These are phyloP conservation scores for Mycena galericulata DNA, from an alignment of 768 basidiomycete genomes.

Conservation along the genomic window DNA sequence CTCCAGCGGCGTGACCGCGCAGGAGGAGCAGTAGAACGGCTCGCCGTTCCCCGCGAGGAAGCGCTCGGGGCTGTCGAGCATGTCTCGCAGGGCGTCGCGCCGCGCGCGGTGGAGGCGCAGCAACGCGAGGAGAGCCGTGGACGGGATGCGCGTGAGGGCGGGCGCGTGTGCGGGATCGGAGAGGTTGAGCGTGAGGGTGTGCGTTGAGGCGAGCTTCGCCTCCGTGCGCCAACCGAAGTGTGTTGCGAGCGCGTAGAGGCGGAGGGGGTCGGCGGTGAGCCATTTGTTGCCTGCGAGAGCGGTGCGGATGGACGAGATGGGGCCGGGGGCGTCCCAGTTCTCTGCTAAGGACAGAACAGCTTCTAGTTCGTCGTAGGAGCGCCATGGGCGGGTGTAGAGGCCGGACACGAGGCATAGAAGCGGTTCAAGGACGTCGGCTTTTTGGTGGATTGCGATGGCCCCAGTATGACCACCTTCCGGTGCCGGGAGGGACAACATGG, in stretches of 20 bases:
- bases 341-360: slow-evolving; percentile 70
- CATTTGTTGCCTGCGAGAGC: slow-evolving; percentile 61
- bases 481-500: slow-evolving; percentile 63
- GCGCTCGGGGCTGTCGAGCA: slow-evolving; percentile 68
- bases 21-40: slow-evolving; percentile 63
- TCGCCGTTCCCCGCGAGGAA: slow-evolving; percentile 63
- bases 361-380: slow-evolving; percentile 65
- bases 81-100: slow-evolving; percentile 53
- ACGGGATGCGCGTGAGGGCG: slow-evolving; percentile 60
- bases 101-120: slow-evolving; percentile 65
- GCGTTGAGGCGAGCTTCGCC: slow-evolving; percentile 65
- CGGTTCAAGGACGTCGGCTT: slow-evolving; percentile 61
- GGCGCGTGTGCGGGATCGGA: slow-evolving; percentile 53
- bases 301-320: slow-evolving; percentile 66
- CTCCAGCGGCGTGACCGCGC: slow-evolving; percentile 63
- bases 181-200: slow-evolving; percentile 68
- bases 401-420: slow-evolving; percentile 71
- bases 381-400: slow-evolving; percentile 59
- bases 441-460: slow-evolving; percentile 53
- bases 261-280: slow-evolving; percentile 57
- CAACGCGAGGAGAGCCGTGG: slow-evolving; percentile 65
- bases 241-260: slow-evolving; percentile 66
- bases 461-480: slow-evolving; percentile 49
- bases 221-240: slow-evolving; percentile 75
- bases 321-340: slow-evolving; percentile 78